Conservation (phyloP, 225 moss, liverwort and hornwort genomes). For the Climacium dendroides region DNA sequence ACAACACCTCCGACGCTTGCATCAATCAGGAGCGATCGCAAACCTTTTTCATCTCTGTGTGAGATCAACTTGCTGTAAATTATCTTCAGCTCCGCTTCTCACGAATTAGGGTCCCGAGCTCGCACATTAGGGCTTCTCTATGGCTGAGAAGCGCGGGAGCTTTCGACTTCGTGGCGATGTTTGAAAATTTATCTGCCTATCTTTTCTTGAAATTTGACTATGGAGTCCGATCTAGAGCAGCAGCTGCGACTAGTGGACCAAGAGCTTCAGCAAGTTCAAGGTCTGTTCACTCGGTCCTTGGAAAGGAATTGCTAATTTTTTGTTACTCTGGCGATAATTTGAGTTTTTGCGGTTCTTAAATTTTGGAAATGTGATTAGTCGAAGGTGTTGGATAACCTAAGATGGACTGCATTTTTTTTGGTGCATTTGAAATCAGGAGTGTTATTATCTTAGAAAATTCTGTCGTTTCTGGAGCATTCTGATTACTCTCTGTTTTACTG, state of each 20-base stretch:
- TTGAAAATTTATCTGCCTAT: not conserved
- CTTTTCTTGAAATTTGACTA: not conserved
- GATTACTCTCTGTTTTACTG: not conserved
- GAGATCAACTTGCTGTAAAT: not conserved
- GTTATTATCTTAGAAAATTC: not conserved
- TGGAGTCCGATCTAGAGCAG: conserved; percentile 67
- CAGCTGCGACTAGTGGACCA: conserved; percentile 70
- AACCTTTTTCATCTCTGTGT: not conserved
- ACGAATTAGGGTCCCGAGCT: not conserved
- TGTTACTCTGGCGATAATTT: not conserved
- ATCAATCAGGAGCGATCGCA: not conserved
- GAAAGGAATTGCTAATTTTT: not conserved
- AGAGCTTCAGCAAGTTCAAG: conserved; percentile 86
- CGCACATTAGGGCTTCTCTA: not conserved
- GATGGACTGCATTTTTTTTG: not conserved
- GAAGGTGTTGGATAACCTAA: not conserved
- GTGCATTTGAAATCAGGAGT: not conserved
- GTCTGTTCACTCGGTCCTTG: not conserved
- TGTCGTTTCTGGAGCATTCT: not conserved
- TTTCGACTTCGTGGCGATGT: not conserved
- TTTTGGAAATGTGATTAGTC: not conserved
- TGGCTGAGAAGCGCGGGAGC: not conserved
- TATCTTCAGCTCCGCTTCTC: not conserved
- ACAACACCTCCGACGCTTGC: not conserved
- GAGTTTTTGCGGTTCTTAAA: not conserved